Evolutionary conservation across 2,329 filamentous ascomycete genomes (phyloP).

Genomic region (Elsinoe australis): DNA sequence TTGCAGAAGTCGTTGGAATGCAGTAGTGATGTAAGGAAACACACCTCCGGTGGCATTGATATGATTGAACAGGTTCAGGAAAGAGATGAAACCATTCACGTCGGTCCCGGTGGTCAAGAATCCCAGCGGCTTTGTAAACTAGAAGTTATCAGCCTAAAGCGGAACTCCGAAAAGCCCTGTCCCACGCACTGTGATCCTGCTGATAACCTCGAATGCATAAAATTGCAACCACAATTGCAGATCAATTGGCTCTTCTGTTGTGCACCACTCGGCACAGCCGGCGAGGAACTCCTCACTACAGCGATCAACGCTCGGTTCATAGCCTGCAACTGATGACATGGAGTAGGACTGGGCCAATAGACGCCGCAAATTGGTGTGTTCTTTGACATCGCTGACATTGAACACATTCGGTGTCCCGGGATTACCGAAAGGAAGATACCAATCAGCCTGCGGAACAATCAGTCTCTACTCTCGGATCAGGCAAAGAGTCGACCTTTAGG

Average conservation of each 20-base stretch:
- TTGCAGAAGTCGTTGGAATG: slow-evolving; percentile 30
- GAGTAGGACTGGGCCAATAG: too few species aligned
- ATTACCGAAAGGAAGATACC: too few species aligned
- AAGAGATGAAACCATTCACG: slow-evolving; percentile 47
- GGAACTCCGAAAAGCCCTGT: background rate
- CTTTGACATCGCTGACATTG: background rate
- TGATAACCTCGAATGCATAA: slow-evolving; percentile 37
- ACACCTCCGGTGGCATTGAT: slow-evolving; percentile 13
- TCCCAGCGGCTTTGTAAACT: slow-evolving; percentile 41
- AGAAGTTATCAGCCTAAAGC: background rate
- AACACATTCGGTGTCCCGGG: background rate
- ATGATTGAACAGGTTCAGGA: slow-evolving; percentile 49
- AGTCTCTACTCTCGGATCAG: background rate
- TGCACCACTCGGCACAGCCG: too few species aligned
- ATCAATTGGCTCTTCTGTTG: too few species aligned
- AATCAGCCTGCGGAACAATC: too few species aligned
- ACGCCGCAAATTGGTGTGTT: background rate
- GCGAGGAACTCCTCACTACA: slow-evolving; percentile 12
- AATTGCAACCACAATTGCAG: slow-evolving; percentile 21
- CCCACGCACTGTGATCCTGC: slow-evolving; percentile 33
- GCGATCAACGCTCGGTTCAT: background rate
- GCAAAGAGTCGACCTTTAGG: background rate
- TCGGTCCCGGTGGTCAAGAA: slow-evolving; percentile 48
- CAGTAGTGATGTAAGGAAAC: slow-evolving; percentile 24
- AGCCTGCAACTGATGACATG: background rate